Conservation (phyloP, 106 monocot genomes). For the Dactylorhiza incarnata region DNA sequence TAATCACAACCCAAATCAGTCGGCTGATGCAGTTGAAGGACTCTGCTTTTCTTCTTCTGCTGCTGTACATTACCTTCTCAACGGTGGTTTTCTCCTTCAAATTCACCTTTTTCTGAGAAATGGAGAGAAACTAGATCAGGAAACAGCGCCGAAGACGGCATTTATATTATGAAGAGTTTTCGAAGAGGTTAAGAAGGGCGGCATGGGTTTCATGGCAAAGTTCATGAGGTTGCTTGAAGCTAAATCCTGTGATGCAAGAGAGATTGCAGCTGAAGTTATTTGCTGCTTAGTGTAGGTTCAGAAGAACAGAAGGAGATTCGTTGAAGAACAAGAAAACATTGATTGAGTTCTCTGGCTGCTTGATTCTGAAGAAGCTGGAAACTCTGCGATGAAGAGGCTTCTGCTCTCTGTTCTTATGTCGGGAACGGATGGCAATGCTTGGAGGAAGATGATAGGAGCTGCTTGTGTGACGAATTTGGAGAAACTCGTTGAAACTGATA, state of each 20-base stretch:
- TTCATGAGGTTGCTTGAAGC: conserved; percentile 30
- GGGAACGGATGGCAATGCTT: too few species aligned
- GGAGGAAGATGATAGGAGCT: too few species aligned
- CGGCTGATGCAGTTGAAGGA: conserved; percentile 9
- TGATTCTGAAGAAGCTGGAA: conserved; percentile 31
- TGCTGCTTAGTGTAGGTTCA: conserved; percentile 27
- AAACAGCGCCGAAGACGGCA: conserved; percentile 25
- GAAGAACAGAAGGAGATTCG: conserved; percentile 32
- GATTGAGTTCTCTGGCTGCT: conserved; percentile 34
- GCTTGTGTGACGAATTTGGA: too few species aligned
- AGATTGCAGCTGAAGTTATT: conserved; percentile 32
- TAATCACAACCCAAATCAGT: too few species aligned
- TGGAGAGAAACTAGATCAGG: conserved; percentile 32
- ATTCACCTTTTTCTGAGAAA: conserved; percentile 32
- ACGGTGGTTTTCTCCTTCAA: conserved; percentile 25
- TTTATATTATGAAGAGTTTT: conserved; percentile 18
- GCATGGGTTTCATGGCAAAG: conserved; percentile 29
- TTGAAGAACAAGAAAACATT: conserved; percentile 40
- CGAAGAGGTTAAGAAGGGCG: conserved; percentile 25
- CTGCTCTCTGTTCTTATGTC: conserved; percentile 17
- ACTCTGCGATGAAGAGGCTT: conserved; percentile 14
- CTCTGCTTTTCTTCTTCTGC: conserved; percentile 21
- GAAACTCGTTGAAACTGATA: conserved; percentile 23
- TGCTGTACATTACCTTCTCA: conserved; percentile 21
- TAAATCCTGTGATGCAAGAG: conserved; percentile 21